Base-by-base conservation (phyloP, 805 yeast genomes). In the Middelhovenomyces tepae region DNA sequence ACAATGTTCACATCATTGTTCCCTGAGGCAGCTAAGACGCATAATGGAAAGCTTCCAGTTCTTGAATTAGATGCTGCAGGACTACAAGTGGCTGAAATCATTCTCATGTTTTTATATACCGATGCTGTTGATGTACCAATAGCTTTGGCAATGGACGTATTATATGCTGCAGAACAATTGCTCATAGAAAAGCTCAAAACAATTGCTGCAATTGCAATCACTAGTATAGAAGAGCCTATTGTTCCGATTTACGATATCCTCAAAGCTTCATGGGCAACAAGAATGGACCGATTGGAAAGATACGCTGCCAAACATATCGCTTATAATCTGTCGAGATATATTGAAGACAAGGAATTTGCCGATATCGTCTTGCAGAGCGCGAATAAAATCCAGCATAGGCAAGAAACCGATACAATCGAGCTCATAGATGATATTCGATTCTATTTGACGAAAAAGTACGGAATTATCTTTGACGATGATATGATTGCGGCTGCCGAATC, bases 371-470 rank as follows among this genome's bases (percentile, higher is more conserved):
- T 43, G n/a, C 69, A 66, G 37, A 64, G 73, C 48, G 78, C 89
- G 0, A 42, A 47, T 10, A 58, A 83, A 44, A 79, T 82, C 31
- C 47, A 65, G 14, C 55, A 51, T 10, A 65, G 91, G 48, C 75
- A 82, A 44, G 83, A 75, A 39, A 77, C 81, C 0, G 94, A 82
- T 56, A 78, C 89, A 1, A 78, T 82, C 48, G 94, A 82, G 46
- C 59, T 82, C 44, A 62, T 82, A 17, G 94, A 81, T 54, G 93
- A 81, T 56, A 75, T 82, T 7, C 61, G 86, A 42, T 82, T 67
- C 52, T 78, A 75, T 42, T 53, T 82, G 28, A 47, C 59, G 8
- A 62, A 65, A 45, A 56, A 51, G 31, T 61, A 54, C 37, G 52
- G 42, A 37, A 50, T 37, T 28, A 33, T 40, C 39, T 22, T 24